phyloP scores from a whole-genome alignment of 768 basidiomycete species.

The Phanerochaete carnosa region DNA sequence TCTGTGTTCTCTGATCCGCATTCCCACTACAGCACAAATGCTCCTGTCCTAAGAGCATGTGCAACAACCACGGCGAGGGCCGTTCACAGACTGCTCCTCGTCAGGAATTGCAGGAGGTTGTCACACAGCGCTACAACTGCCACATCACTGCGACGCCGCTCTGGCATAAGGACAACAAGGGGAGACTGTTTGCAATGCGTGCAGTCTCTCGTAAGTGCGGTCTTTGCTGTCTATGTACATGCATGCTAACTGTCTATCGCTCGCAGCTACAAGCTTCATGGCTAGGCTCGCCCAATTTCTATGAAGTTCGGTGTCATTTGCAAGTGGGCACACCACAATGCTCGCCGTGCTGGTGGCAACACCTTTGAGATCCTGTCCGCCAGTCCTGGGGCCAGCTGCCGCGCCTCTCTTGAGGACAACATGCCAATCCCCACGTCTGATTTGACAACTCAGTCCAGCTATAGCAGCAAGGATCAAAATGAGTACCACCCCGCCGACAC shows the following conservation, averaged over 20 bases:
- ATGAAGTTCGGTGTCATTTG: constrained; percentile 92
- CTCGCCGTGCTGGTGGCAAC: constrained; percentile 52
- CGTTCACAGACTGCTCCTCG: constrained; percentile 62
- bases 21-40: constrained; percentile 64
- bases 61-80: constrained; percentile 70
- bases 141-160: constrained; percentile 86
- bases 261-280: constrained; percentile 73
- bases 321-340: constrained; percentile 81
- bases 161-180: constrained; percentile 90
- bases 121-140: constrained; percentile 88
- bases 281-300: constrained; percentile 80
- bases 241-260: constrained; percentile 5
- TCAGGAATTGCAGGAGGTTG: constrained; percentile 70
- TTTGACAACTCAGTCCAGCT: constrained; percentile 50
- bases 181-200: constrained; percentile 93
- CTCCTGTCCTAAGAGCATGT: constrained; percentile 85
- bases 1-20: not conserved
- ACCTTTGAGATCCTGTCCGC: constrained; percentile 70
- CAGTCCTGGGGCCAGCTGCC: constrained; percentile 70
- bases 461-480: constrained; percentile 46
- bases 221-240: not conserved
- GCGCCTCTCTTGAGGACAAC: constrained; percentile 56
- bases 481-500: constrained; percentile 37
- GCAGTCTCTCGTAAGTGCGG: constrained; percentile 65
- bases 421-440: constrained; percentile 72